Conservation (phyloP, 192 early-diverging fungal species). For the Rhizoclosmatium globosum region DNA sequence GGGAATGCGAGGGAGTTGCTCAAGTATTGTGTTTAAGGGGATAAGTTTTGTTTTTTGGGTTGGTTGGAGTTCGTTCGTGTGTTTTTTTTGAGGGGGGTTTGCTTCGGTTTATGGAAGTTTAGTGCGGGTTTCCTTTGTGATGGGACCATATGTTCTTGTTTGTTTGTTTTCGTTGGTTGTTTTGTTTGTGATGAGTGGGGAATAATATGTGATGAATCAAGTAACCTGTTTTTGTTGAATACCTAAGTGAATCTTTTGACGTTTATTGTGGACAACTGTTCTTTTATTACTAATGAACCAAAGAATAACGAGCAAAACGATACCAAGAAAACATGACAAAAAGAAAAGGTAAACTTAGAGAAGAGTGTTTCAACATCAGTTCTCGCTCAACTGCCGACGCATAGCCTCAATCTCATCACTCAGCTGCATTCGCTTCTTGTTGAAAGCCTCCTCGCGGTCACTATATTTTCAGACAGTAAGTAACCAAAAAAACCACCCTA, state of each 20-base stretch:
- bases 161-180: background rate
- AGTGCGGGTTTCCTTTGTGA: no score
- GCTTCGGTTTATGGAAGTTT: no score
- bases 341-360: background rate
- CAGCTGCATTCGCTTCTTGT: constrained; percentile 55
- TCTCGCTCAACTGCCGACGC: constrained; percentile 42
- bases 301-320: constrained; percentile 8
- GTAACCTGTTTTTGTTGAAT: no score
- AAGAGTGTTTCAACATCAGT: background rate
- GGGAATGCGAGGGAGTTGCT: constrained; percentile 25
- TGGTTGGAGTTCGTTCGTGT: no score
- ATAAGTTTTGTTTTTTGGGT: background rate
- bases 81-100: no score
- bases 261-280: no score
- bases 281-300: background rate
- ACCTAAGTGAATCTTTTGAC: no score
- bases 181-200: background rate
- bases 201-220: background rate
- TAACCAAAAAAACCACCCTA: background rate
- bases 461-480: constrained; percentile 11
- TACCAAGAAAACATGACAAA: background rate
- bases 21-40: constrained; percentile 19
- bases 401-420: constrained; percentile 62
- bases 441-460: constrained; percentile 60
- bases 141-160: no score